Percentiles rank a stretch among this genome's conserved stretches.
Conservation (phyloP, 2,329 filamentous ascomycete species). For the Stagonosporopsis vannaccii region DNA sequence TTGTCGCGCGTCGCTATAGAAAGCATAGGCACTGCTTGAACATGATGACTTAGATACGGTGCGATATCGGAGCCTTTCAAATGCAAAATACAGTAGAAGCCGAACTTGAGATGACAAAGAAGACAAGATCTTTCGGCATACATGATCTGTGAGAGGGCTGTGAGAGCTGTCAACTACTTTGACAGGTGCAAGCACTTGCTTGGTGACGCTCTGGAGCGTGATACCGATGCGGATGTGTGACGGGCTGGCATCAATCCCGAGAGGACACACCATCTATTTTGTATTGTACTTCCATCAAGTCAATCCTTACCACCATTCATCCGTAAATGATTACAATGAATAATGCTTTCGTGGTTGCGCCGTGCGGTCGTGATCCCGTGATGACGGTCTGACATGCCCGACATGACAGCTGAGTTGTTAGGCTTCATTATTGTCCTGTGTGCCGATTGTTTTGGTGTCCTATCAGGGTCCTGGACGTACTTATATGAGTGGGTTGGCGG, state of each 20-base stretch:
- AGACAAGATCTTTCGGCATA: neutral
- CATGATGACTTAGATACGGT: too few species aligned
- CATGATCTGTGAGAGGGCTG: neutral
- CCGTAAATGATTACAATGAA: too few species aligned
- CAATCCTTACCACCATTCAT: neutral
- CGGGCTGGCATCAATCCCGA: neutral
- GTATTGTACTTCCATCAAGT: neutral
- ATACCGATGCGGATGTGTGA: neutral
- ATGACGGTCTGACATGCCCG: constrained; percentile 2
- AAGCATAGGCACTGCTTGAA: neutral
- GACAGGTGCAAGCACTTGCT: neutral
- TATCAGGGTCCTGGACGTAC: neutral
- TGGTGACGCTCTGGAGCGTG: neutral
- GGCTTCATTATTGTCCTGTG: neutral
- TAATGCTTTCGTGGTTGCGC: neutral
- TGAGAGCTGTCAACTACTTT: neutral
- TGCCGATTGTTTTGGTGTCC: neutral
- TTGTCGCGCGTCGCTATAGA: neutral
- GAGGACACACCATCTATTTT: neutral
- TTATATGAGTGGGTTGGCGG: neutral
- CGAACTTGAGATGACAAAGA: neutral
- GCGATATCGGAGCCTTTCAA: too few species aligned
- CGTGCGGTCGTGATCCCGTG: neutral
- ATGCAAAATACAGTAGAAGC: neutral
- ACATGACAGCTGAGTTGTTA: neutral